phyloP scores from a whole-genome alignment of 805 yeast genomes.

The Kodamaea jinghongensis region DNA sequence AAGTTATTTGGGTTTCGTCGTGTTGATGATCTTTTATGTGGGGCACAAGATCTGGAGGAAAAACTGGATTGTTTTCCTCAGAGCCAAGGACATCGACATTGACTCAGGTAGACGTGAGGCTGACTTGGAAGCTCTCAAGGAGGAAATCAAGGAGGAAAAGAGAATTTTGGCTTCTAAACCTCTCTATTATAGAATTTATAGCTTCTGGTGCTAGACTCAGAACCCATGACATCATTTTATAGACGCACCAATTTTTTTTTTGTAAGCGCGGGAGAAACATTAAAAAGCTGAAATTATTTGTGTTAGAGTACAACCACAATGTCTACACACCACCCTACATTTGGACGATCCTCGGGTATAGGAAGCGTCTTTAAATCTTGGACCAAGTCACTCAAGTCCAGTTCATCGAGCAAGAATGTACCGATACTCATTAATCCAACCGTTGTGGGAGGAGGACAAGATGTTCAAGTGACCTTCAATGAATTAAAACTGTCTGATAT shows the following conservation, averaged over 20 bases:
- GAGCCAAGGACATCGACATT: slow-evolving; percentile 22
- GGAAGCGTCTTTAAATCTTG: slow-evolving; percentile 41
- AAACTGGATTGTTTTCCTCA: slow-evolving; percentile 25
- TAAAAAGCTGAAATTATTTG: too few species aligned
- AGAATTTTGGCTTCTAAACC: slow-evolving; percentile 32
- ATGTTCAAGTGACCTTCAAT: slow-evolving; percentile 37
- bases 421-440: slow-evolving; percentile 41
- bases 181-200: slow-evolving; percentile 31
- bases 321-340: slow-evolving; percentile 31
- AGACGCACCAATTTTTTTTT: not conserved
- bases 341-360: slow-evolving; percentile 30
- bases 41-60: slow-evolving; percentile 28
- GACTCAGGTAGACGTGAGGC: slow-evolving; percentile 29
- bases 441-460: slow-evolving; percentile 44
- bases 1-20: slow-evolving; percentile 25
- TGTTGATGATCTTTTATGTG: slow-evolving; percentile 21
- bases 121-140: slow-evolving; percentile 24
- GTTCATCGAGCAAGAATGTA: slow-evolving; percentile 21
- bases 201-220: slow-evolving; percentile 30
- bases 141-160: slow-evolving; percentile 33
- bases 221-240: not conserved
- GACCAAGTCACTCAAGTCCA: slow-evolving; percentile 33
- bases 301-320: slow-evolving; percentile 4
- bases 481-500: slow-evolving; percentile 37
- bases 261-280: not conserved